Base-by-base conservation (phyloP, 352 stramenopile genomes). In the Lagenidium giganteum region DNA sequence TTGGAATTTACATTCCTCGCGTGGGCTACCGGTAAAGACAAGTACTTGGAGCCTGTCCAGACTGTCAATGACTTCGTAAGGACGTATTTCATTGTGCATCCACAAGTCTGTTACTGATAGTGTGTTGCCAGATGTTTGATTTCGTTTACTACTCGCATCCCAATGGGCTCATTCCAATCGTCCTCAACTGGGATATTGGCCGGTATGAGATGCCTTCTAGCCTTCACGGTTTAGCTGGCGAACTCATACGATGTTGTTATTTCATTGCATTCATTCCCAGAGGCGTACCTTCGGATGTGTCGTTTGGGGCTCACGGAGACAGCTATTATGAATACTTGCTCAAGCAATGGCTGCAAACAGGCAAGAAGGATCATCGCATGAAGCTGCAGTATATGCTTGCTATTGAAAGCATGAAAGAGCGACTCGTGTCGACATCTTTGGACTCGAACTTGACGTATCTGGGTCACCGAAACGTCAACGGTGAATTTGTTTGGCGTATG, bases 301-400 rank as follows among this genome's bases (percentile, higher is more conserved):
- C 71, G 11, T 57, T 85, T 26, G 78, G 75, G n/a, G 72, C 66
- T 17, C 57, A 65, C 9, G 75, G 78, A 5, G 78, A 84, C 45
- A 84, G 61, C 30, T 83, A 86, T 45, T 91, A 80, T 38, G 78
- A 91, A 49, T 91, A 91, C 30, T 55, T 87, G 16, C 53, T 91
- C 13, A 91, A 88, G 42, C 75, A 87, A 29, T 91, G 73, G 76
- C 35, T 91, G 0, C 58, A 76, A 6, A 67, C 51, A 4, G 64
- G 64, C 29, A 88, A 88, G 45, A 48, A 54, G 20, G 48, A 91
- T 30, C 25, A 66, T 4, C 21, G 52, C 8, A 42, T 84, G 23
- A 70, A 71, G 42, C 26, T 67, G 14, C 66, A 66, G 54, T 91
- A 91, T 24, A 8, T 72, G 16, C 61, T 47, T 8, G 70, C 75